Evolutionary conservation across 441 rosid genomes (phyloP).

Genomic region (Mallotus japonicus): DNA sequence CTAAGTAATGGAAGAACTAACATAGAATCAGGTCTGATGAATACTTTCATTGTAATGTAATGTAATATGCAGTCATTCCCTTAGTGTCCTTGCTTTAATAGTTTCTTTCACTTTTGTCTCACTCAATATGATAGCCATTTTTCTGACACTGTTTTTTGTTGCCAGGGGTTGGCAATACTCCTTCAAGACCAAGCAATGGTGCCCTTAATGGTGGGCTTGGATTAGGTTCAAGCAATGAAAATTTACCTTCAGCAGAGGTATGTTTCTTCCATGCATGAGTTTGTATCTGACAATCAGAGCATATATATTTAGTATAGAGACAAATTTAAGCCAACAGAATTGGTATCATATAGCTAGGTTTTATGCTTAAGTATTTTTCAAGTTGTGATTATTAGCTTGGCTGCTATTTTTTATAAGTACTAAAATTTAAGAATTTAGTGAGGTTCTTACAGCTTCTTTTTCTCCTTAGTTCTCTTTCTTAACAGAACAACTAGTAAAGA

Average conservation of each 20-base stretch:
- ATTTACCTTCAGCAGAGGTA: conserved; percentile 55
- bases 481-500: too few relatives aligned
- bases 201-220: conserved; percentile 47
- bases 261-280: conserved; percentile 12
- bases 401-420: too few relatives aligned
- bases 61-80: conserved; percentile 13
- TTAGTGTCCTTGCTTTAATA: not conserved
- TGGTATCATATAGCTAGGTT: conserved; percentile 3
- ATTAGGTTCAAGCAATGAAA: conserved; percentile 51
- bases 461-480: too few relatives aligned
- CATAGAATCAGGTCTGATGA: conserved; percentile 55
- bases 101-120: conserved; percentile 20
- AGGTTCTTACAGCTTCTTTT: too few relatives aligned
- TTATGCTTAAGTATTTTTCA: not conserved
- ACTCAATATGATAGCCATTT: conserved; percentile 22
- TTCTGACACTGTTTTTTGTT: conserved; percentile 36
- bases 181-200: conserved; percentile 50
- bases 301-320: conserved; percentile 5
- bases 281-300: not conserved
- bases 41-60: conserved; percentile 5
- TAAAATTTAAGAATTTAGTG: too few relatives aligned
- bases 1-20: conserved; percentile 63
- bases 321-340: not conserved
- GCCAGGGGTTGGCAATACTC: conserved; percentile 54
- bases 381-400: too few relatives aligned